Percentiles rank a stretch among this genome's conserved stretches.
phyloP scores from a whole-genome alignment of 495 filamentous ascomycete genomes.

The Astrothelium macrocarpum region DNA sequence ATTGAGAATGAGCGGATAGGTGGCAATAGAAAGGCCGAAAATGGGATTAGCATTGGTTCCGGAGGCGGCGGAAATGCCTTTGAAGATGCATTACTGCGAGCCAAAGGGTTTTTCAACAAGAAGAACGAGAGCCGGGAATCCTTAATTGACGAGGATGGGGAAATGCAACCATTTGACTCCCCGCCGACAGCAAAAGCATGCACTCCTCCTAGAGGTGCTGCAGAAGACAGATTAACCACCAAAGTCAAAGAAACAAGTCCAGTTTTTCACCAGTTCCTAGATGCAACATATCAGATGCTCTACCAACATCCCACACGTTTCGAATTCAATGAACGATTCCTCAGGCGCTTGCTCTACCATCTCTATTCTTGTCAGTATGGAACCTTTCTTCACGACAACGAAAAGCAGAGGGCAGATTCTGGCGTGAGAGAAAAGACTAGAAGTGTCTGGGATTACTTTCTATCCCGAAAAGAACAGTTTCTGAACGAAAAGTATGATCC shows the following conservation, averaged over 20 bases:
- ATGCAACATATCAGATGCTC: constrained; percentile 85
- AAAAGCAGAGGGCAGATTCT: constrained; percentile 76
- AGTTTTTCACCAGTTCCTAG: constrained; percentile 96
- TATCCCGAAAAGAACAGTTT: constrained; percentile 68
- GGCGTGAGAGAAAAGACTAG: constrained; percentile 62
- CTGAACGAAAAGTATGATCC: constrained; percentile 69
- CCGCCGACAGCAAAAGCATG: constrained; percentile 24
- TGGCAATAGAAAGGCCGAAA: constrained; percentile 32
- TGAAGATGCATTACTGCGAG: constrained; percentile 76
- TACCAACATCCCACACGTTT: constrained; percentile 83
- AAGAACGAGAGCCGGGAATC: constrained; percentile 60
- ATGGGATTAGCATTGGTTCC: neutral
- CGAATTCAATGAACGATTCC: constrained; percentile 93
- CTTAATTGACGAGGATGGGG: constrained; percentile 50
- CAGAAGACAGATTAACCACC: constrained; percentile 44
- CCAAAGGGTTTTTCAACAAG: constrained; percentile 82
- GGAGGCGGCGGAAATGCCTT: constrained; percentile 63
- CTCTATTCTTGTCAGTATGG: constrained; percentile 95
- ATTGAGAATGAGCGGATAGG: constrained; percentile 61
- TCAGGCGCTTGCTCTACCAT: constrained; percentile 84
- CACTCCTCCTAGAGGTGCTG: constrained; percentile 28
- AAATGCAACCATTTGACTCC: constrained; percentile 48
- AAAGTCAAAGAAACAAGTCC: constrained; percentile 84
- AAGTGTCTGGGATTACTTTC: constrained; percentile 94
- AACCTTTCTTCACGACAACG: constrained; percentile 90